Percentiles rank a stretch among this genome's conserved stretches.
phyloP scores from a whole-genome alignment of 352 stramenopile species.

The Globisporangium sylvaticum region DNA sequence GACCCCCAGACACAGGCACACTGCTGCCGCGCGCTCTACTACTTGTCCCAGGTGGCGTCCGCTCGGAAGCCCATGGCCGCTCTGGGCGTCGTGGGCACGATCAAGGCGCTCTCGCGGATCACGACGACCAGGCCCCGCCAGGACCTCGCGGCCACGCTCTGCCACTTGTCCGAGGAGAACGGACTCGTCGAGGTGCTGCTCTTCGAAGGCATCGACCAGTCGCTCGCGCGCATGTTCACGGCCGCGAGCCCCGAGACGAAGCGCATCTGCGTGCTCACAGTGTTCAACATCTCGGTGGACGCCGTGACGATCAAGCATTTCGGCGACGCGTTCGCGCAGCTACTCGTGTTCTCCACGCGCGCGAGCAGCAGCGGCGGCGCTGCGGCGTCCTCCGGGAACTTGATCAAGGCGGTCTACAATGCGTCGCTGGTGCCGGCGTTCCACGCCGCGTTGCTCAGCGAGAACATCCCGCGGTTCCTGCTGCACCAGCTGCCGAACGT shows the following conservation, averaged over 20 bases:
- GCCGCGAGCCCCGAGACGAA: conserved; percentile 53
- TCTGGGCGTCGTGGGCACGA: conserved; percentile 36
- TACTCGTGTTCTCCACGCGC: conserved; percentile 34
- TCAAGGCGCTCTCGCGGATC: conserved; percentile 47
- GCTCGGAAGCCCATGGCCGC: conserved; percentile 58
- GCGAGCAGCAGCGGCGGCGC: conserved; percentile 1
- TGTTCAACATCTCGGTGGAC: conserved; percentile 71
- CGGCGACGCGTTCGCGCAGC: conserved; percentile 55
- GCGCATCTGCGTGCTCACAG: conserved; percentile 57
- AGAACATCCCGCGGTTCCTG: conserved; percentile 66
- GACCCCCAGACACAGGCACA: conserved; percentile 53
- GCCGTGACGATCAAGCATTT: conserved; percentile 58
- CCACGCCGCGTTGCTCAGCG: conserved; percentile 49
- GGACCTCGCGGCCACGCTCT: conserved; percentile 62
- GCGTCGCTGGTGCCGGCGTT: conserved; percentile 49
- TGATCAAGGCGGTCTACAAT: conserved; percentile 78
- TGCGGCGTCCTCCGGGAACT: conserved; percentile 24
- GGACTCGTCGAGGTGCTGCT: conserved; percentile 53
- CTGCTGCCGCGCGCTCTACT: conserved; percentile 69
- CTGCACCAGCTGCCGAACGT: conserved; percentile 40
- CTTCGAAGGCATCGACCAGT: conserved; percentile 68
- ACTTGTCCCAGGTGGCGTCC: conserved; percentile 34
- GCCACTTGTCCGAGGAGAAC: conserved; percentile 61
- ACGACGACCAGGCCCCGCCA: conserved; percentile 29
- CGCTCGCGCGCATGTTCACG: conserved; percentile 42